A percentile compares a stretch with the other conserved stretches of the same genome.
phyloP scores from a whole-genome alignment of 192 early-diverging fungal genomes.

The Entomortierella parvispora region DNA sequence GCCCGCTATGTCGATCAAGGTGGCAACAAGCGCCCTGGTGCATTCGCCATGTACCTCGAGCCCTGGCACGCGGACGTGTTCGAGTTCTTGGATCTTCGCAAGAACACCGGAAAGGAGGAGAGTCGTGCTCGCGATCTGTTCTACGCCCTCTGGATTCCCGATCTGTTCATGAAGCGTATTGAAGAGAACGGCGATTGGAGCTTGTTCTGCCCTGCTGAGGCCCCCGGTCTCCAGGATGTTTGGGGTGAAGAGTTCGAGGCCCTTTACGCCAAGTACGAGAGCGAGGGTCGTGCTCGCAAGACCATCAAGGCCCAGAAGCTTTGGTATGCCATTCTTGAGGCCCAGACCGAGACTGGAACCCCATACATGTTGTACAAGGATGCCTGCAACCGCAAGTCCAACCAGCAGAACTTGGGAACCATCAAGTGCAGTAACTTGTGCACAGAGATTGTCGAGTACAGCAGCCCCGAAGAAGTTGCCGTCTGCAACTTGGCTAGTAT shows the following conservation, averaged over 20 bases:
- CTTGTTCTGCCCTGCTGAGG: slow-evolving; percentile 95
- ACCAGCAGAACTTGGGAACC: slow-evolving; percentile 98
- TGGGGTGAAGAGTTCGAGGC: slow-evolving; percentile 95
- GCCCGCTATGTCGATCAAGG: slow-evolving; percentile 99
- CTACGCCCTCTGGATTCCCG: slow-evolving; percentile 97
- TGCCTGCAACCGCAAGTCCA: slow-evolving; percentile 98
- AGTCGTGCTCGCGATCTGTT: slow-evolving; percentile 96
- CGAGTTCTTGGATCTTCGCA: slow-evolving; percentile 94
- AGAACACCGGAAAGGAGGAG: slow-evolving; percentile 99
- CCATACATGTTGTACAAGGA: slow-evolving; percentile 99
- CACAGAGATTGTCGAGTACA: slow-evolving; percentile 98
- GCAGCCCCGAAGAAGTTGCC: slow-evolving; percentile 94
- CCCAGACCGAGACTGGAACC: slow-evolving; percentile 97
- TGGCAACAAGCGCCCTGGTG: slow-evolving; percentile 97
- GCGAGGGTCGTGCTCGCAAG: slow-evolving; percentile 83
- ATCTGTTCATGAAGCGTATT: slow-evolving; percentile 98
- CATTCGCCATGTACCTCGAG: slow-evolving; percentile 98
- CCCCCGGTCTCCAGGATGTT: slow-evolving; percentile 87
- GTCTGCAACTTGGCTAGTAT: slow-evolving; percentile 98
- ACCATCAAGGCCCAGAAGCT: slow-evolving; percentile 98
- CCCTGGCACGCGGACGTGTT: slow-evolving; percentile 99
- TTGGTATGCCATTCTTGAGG: slow-evolving; percentile 95
- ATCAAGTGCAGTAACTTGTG: slow-evolving; percentile 99
- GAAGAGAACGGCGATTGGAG: slow-evolving; percentile 93
- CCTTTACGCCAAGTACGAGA: slow-evolving; percentile 88